Percentiles rank a stretch among this genome's conserved stretches.
Evolutionary conservation across 176 grass and related monocot species (phyloP).

Genomic region (Oryza meyeriana): DNA sequence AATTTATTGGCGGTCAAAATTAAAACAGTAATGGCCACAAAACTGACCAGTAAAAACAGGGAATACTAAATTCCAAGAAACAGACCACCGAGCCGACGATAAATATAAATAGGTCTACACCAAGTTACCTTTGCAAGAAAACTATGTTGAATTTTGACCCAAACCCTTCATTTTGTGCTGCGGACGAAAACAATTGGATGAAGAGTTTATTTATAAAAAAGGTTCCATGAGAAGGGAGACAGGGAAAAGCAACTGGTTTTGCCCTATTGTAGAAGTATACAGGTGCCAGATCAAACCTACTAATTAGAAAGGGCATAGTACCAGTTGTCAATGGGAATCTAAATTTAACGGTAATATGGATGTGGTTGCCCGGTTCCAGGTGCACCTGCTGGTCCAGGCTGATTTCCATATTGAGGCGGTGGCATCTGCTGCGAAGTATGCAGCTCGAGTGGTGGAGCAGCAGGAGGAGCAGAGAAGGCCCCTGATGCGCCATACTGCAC

Average conservation of each 20-base stretch:
- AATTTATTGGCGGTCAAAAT: neutral
- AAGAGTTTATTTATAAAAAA: neutral
- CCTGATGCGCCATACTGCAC: slow-evolving; percentile 31
- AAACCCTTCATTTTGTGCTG: neutral
- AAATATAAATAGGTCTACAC: neutral
- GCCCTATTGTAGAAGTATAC: slow-evolving; percentile 13
- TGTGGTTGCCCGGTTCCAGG: slow-evolving; percentile 40
- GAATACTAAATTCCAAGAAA: neutral
- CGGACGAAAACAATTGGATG: neutral
- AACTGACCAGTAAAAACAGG: too few species aligned
- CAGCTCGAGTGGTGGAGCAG: slow-evolving; percentile 20
- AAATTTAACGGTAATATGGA: slow-evolving; percentile 44
- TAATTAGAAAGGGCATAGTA: neutral
- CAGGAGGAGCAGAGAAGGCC: slow-evolving; percentile 20
- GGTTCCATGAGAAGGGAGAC: neutral
- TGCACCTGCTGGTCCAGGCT: slow-evolving; percentile 39
- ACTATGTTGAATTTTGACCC: neutral
- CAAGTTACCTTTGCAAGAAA: neutral
- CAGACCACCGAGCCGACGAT: too few species aligned
- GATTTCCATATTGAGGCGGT: slow-evolving; percentile 38
- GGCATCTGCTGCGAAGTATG: slow-evolving; percentile 52
- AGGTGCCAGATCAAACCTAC: neutral
- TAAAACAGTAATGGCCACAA: neutral
- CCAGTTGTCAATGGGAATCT: neutral
- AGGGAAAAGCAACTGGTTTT: neutral